Evolutionary conservation across 164 flowering plant species (phyloP).

Genomic region (Annona cherimola): DNA sequence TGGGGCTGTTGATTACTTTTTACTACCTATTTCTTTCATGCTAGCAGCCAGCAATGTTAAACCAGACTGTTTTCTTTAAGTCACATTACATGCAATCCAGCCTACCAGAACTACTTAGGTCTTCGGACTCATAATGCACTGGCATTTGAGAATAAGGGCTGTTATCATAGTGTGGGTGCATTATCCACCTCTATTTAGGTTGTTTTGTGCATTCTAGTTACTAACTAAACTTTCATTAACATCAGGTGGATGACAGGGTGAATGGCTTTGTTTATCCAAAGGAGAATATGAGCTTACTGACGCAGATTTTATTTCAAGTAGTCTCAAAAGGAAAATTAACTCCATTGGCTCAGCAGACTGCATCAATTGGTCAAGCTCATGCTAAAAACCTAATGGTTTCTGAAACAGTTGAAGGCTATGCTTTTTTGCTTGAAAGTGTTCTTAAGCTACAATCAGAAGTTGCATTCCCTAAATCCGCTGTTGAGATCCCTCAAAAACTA

Average conservation of each 20-base stretch:
- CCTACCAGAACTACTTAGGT: background rate
- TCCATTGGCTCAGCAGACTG: constrained; percentile 48
- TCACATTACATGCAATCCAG: background rate
- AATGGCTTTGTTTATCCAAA: constrained; percentile 87
- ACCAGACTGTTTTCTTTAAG: background rate
- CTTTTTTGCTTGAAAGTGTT: constrained; percentile 58
- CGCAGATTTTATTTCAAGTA: constrained; percentile 44
- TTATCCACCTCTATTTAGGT: background rate
- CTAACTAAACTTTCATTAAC: constrained; percentile 36
- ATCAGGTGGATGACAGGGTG: constrained; percentile 81
- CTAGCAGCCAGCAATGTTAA: background rate
- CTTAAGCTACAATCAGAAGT: constrained; percentile 83
- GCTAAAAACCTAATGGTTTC: constrained; percentile 69
- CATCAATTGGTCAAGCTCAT: constrained; percentile 53
- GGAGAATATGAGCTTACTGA: constrained; percentile 48
- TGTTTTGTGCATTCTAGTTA: background rate
- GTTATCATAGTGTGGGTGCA: background rate
- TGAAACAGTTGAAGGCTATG: constrained; percentile 73
- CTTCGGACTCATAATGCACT: background rate
- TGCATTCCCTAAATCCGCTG: constrained; percentile 41
- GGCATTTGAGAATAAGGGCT: background rate
- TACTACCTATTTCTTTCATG: background rate
- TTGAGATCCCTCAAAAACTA: constrained; percentile 41
- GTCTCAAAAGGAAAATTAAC: constrained; percentile 64
- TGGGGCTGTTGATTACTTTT: background rate